Percentiles rank a stretch among this genome's conserved stretches.
phyloP scores from a whole-genome alignment of 2,329 filamentous ascomycete species.

The Ophiostoma sp. region DNA sequence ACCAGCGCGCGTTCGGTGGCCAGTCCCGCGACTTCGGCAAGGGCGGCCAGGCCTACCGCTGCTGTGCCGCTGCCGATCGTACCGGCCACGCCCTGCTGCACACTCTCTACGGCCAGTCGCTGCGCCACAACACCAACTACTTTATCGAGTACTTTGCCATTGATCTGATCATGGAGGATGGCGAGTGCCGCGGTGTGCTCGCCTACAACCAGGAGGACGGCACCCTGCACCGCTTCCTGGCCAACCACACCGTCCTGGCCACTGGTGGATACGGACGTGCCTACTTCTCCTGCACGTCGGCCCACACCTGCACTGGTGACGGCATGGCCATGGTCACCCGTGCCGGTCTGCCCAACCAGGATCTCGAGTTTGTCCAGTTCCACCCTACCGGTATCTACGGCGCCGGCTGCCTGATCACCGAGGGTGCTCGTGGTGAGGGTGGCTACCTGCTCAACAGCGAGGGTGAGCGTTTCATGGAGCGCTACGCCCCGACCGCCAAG shows the following conservation, averaged over 20 bases:
- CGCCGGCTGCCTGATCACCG: conserved; percentile 94
- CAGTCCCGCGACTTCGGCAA: conserved; percentile 94
- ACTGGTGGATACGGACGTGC: conserved; percentile 96
- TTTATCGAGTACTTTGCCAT: conserved; percentile 99
- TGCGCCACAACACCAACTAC: conserved; percentile 98
- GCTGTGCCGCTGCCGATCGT: conserved; percentile 91
- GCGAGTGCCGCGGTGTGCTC: conserved; percentile 91
- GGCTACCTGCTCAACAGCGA: conserved; percentile 96
- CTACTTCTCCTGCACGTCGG: conserved; percentile 97
- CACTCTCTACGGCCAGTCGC: conserved; percentile 95
- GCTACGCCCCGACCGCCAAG: conserved; percentile 95
- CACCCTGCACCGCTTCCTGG: conserved; percentile 92
- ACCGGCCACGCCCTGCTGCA: conserved; percentile 96
- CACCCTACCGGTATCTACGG: conserved; percentile 99
- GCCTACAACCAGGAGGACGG: conserved; percentile 99
- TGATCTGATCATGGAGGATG: conserved; percentile 95
- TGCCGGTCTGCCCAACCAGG: conserved; percentile 95
- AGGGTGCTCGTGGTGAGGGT: conserved; percentile 96
- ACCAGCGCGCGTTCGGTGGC: conserved; percentile 97
- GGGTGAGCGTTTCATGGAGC: conserved; percentile 99
- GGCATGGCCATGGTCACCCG: conserved; percentile 99
- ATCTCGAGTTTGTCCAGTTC: conserved; percentile 99
- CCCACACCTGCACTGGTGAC: conserved; percentile 97
- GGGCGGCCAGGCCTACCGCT: conserved; percentile 96
- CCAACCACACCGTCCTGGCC: conserved; percentile 93